Evolutionary conservation across 2,329 filamentous ascomycete species (phyloP), one percentile per base, ranked within the genome.

Genomic region (Mariannaea sp.): DNA sequence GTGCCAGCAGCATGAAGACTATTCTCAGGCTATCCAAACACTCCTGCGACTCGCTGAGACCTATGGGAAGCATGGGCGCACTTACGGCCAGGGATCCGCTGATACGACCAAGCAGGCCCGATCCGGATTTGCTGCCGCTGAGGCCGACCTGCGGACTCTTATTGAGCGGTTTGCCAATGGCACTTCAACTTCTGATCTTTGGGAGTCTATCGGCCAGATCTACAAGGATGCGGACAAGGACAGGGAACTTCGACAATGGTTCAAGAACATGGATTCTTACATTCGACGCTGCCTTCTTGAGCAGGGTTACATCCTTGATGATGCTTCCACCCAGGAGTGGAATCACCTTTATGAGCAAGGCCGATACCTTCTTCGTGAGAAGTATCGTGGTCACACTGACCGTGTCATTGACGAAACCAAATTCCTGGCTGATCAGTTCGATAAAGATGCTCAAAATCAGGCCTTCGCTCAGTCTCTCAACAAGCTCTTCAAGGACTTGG

Each of bases 91-190:
- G 57, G 85, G 90, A 61, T 80, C 84, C 46, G 77, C 83, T 54
- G 83, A 84, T 55, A 82, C 87, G 35, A 83, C 92, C 41, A 87
- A 91, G 80, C 86, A 88, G 74, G 83, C 88, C 58, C 86, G 89
- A 61, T 78, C 83, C 58, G 80, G 81, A 53, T 76, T 97, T 43
- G 76, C 83, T 49, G 78, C 80, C 49, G 91, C 90, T 46, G 90
- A 97, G 76, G 79, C 82, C 73, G 87, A 96, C 69, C 80, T 73
- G 76, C 79, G 90, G 84, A 90, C 85, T 7, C 79, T 99, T 16
- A 86, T 99, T 62, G 94, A 97, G 78, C 89, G 94, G 41, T 97
- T 97, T 65, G 94, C 94, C 69, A 97, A 99, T 73, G 87, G 87
- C 67, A 97, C 94, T 7, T 97, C 92, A 0, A 85, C 86, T 27